phyloP scores from a whole-genome alignment of 1,284 basidiomycete genomes.

The Heterobasidion irregulare region DNA sequence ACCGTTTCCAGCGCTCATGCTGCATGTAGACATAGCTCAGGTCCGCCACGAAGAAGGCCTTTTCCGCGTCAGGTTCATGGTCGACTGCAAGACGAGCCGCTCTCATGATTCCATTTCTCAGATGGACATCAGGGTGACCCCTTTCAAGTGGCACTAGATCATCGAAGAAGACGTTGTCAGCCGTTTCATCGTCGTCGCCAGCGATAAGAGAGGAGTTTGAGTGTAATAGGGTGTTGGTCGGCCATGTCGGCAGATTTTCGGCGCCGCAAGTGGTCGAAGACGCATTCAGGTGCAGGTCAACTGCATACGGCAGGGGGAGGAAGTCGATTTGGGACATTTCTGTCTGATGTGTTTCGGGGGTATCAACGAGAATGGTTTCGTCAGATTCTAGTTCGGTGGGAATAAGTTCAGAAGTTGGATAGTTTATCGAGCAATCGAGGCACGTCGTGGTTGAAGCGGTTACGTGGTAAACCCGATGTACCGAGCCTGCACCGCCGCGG shows the following conservation, averaged over 20 bases:
- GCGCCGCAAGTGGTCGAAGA: slow-evolving; percentile 19
- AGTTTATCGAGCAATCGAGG: slow-evolving; percentile 4
- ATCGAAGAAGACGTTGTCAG: slow-evolving; percentile 43
- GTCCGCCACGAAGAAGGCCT: slow-evolving; percentile 95
- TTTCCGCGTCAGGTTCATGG: slow-evolving; percentile 70
- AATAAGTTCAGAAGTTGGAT: background rate
- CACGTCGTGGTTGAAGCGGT: slow-evolving; percentile 12
- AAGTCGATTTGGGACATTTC: slow-evolving; percentile 59
- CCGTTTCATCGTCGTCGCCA: slow-evolving; percentile 20
- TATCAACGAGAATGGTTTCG: background rate
- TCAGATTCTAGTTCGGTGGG: slow-evolving; percentile 7
- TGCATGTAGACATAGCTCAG: slow-evolving; percentile 85
- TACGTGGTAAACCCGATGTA: slow-evolving; percentile 27
- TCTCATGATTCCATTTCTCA: slow-evolving; percentile 64
- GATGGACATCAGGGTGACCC: slow-evolving; percentile 64
- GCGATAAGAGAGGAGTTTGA: slow-evolving; percentile 11
- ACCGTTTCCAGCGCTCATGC: slow-evolving; percentile 77
- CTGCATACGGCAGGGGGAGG: slow-evolving; percentile 36
- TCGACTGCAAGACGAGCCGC: slow-evolving; percentile 43
- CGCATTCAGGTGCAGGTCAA: slow-evolving; percentile 35
- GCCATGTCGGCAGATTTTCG: slow-evolving; percentile 26
- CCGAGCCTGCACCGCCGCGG: slow-evolving; percentile 55
- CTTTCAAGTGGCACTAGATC: slow-evolving; percentile 55
- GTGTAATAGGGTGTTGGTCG: slow-evolving; percentile 25
- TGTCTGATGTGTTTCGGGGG: background rate